A percentile compares a stretch with the other conserved stretches of the same genome.
These are phyloP conservation scores for Hanseniaspora occidentalis DNA, from an alignment of 805 yeast species.

Conservation along the genomic window DNA sequence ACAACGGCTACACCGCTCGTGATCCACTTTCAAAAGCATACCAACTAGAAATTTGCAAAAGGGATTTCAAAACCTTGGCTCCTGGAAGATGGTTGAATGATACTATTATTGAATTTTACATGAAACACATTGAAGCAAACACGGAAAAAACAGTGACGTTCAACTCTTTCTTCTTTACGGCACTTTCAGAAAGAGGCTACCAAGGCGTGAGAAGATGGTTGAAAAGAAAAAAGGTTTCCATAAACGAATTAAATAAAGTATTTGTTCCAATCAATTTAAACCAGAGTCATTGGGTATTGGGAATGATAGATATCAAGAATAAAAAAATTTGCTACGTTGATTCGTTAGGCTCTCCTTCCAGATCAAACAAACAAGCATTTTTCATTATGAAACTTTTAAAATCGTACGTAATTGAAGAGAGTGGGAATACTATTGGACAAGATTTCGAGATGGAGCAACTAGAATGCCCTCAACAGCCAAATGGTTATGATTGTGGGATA, in stretches of 20 bases:
- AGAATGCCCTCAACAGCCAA: conserved; percentile 72
- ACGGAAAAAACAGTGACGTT: conserved; percentile 47
- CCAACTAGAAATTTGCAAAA: conserved; percentile 45
- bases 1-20: conserved; percentile 10
- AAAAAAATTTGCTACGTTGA: conserved; percentile 62
- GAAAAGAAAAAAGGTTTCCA: conserved; percentile 55
- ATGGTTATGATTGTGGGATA: conserved; percentile 93
- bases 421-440: conserved; percentile 29
- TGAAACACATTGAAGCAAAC: conserved; percentile 27
- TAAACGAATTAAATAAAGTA: conserved; percentile 50
- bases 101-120: conserved; percentile 73
- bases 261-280: conserved; percentile 78
- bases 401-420: conserved; percentile 57
- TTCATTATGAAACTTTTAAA: conserved; percentile 35
- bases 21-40: conserved; percentile 16
- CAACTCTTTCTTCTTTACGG: conserved; percentile 80
- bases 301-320: conserved; percentile 53
- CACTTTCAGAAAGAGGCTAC: conserved; percentile 61
- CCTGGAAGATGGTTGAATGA: conserved; percentile 84
- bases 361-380: conserved; percentile 26
- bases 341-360: conserved; percentile 40
- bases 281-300: conserved; percentile 86
- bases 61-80: conserved; percentile 60
- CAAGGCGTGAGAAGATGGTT: conserved; percentile 78
- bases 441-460: conserved; percentile 23